phyloP scores from a whole-genome alignment of 1,139 yeast species.

The Kodamaea sp. region DNA sequence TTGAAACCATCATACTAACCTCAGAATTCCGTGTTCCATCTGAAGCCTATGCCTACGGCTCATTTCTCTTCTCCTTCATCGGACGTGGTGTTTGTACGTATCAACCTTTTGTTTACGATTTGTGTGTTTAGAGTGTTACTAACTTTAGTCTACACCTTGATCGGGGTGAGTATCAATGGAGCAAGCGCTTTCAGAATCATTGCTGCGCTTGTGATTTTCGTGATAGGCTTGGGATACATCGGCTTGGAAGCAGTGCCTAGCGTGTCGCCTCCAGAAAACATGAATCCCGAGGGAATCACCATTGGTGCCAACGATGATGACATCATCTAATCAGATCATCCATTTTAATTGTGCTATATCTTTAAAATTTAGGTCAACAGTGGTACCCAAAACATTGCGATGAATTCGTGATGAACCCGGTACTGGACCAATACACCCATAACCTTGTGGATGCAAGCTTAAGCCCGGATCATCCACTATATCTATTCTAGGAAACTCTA shows the following conservation, averaged over 20 bases:
- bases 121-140: too few species aligned
- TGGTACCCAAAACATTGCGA: too few species aligned
- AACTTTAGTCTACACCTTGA: slow-evolving; percentile 57
- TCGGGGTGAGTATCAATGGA: slow-evolving; percentile 65
- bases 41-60: slow-evolving; percentile 68
- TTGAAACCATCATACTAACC: slow-evolving; percentile 14
- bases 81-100: slow-evolving; percentile 76
- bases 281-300: slow-evolving; percentile 56
- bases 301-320: slow-evolving; percentile 49
- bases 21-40: slow-evolving; percentile 66
- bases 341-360: too few species aligned
- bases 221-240: slow-evolving; percentile 59
- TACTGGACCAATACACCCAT: too few species aligned
- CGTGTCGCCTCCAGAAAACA: slow-evolving; percentile 71
- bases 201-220: slow-evolving; percentile 54
- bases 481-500: too few species aligned
- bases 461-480: too few species aligned
- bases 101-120: slow-evolving; percentile 1
- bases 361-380: too few species aligned
- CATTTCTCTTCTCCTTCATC: slow-evolving; percentile 78
- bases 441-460: too few species aligned
- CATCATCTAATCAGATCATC: slow-evolving; percentile 36
- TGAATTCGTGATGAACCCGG: too few species aligned
- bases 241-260: slow-evolving; percentile 71
- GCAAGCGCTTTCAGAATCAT: slow-evolving; percentile 57